These are phyloP conservation scores for Ceratocystis huliohia DNA, from an alignment of 2,329 filamentous ascomycete species.

Conservation along the genomic window DNA sequence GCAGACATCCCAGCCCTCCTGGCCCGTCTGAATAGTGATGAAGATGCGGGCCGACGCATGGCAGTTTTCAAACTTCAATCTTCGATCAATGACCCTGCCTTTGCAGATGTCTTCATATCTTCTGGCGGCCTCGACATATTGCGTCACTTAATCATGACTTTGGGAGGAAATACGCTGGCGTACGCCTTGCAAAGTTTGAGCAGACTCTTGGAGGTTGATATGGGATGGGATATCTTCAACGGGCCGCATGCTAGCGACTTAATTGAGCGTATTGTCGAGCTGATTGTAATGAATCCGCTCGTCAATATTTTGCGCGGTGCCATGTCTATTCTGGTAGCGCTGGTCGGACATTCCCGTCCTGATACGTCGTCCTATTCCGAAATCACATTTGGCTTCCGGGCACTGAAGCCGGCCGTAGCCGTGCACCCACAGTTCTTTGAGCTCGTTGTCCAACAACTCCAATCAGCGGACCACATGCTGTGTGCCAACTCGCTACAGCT, in stretches of 20 bases:
- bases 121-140: slow-evolving; percentile 74
- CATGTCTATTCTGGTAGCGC: slow-evolving; percentile 89
- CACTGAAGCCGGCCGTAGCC: slow-evolving; percentile 80
- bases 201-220: slow-evolving; percentile 83
- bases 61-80: slow-evolving; percentile 95
- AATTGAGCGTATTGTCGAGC: slow-evolving; percentile 67
- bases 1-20: slow-evolving; percentile 54
- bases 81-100: slow-evolving; percentile 88
- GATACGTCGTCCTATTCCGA: slow-evolving; percentile 36
- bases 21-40: slow-evolving; percentile 51
- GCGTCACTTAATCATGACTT: slow-evolving; percentile 68
- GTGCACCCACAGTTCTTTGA: slow-evolving; percentile 90
- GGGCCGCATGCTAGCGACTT: slow-evolving; percentile 50
- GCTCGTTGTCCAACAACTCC: slow-evolving; percentile 79
- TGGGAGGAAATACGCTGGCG: slow-evolving; percentile 85
- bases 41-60: slow-evolving; percentile 95
- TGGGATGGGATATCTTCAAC: slow-evolving; percentile 88
- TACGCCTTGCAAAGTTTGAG: slow-evolving; percentile 86
- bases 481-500: slow-evolving; percentile 92
- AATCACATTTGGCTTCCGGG: slow-evolving; percentile 67
- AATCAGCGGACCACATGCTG: slow-evolving; percentile 86
- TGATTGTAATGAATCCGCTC: slow-evolving; percentile 87
- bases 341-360: slow-evolving; percentile 73
- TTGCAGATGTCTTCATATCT: slow-evolving; percentile 90
- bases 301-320: slow-evolving; percentile 95